These are phyloP conservation scores for Microbotryomycetes sp. DNA, from an alignment of 1,284 basidiomycete species.

Conservation along the genomic window DNA sequence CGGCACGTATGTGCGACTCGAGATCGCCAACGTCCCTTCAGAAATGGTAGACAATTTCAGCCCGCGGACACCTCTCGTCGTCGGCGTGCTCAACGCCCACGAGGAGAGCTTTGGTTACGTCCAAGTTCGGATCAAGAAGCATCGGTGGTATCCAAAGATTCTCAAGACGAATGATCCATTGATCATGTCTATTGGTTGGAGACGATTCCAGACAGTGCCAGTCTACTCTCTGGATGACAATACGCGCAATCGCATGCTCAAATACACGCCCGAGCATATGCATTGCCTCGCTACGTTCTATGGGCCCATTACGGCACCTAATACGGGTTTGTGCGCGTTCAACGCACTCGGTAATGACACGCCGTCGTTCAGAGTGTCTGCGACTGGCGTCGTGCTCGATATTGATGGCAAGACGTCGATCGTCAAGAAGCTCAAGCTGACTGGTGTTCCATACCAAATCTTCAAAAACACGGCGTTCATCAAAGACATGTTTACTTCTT, in stretches of 20 bases:
- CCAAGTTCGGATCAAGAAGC: conserved; percentile 92
- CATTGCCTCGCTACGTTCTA: conserved; percentile 98
- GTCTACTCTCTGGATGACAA: conserved; percentile 97
- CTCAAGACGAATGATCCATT: conserved; percentile 97
- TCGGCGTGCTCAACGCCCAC: conserved; percentile 83
- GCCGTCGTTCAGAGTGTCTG: conserved; percentile 78
- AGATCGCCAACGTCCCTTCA: conserved; percentile 73
- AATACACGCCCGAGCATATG: conserved; percentile 99
- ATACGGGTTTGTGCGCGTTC: conserved; percentile 96
- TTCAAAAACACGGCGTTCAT: conserved; percentile 99
- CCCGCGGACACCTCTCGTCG: conserved; percentile 78
- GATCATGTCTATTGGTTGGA: conserved; percentile 91
- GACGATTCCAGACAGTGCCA: conserved; percentile 89
- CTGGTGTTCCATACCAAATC: conserved; percentile 89
- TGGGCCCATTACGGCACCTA: conserved; percentile 81
- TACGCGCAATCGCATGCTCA: conserved; percentile 96
- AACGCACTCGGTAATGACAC: conserved; percentile 65
- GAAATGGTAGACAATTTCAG: conserved; percentile 94
- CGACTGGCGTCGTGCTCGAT: conserved; percentile 91
- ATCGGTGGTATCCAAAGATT: conserved; percentile 86
- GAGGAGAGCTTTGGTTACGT: conserved; percentile 91
- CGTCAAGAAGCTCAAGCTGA: conserved; percentile 97
- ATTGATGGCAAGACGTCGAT: conserved; percentile 87
- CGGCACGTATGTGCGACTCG: conserved; percentile 89
- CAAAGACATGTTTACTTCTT: conserved; percentile 91